Conservation (phyloP, 768 basidiomycete species). For the Cystoderma amianthinum region DNA sequence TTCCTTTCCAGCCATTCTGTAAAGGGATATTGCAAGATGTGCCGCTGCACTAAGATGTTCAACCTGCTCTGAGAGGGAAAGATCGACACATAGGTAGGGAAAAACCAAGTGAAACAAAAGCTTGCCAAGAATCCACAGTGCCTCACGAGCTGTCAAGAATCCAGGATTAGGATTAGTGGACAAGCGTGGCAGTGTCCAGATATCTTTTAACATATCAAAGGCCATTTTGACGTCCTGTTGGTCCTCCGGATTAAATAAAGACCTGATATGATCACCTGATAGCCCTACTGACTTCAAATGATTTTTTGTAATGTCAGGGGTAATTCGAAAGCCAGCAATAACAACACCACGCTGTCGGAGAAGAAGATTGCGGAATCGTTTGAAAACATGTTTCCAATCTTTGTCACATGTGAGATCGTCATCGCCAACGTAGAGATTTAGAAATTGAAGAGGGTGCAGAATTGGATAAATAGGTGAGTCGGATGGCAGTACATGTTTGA, state of each 20-base stretch:
- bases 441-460: slow-evolving; percentile 9
- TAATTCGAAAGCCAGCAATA: slow-evolving; percentile 10
- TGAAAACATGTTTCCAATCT: slow-evolving; percentile 23
- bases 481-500: slow-evolving; percentile 3
- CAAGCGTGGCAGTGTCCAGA: too few relatives aligned
- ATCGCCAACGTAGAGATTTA: slow-evolving; percentile 17
- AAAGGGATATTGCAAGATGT: slow-evolving; percentile 16
- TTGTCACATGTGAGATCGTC: slow-evolving; percentile 23
- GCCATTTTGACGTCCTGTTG: too few relatives aligned
- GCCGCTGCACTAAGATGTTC: slow-evolving; percentile 16
- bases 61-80: slow-evolving; percentile 19
- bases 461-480: slow-evolving; percentile 13
- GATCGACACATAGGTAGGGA: slow-evolving; percentile 17
- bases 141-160: too few relatives aligned
- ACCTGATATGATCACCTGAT: slow-evolving; percentile 11
- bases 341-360: slow-evolving; percentile 14
- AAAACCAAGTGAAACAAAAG: slow-evolving; percentile 13
- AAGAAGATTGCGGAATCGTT: slow-evolving; percentile 15
- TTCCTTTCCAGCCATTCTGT: slow-evolving; percentile 4
- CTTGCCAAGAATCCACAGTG: too few relatives aligned
- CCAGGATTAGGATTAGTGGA: too few relatives aligned
- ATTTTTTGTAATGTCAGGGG: slow-evolving; percentile 10
- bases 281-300: slow-evolving; percentile 11
- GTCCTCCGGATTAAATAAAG: slow-evolving; percentile 13
- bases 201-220: too few relatives aligned